Evolutionary conservation across 2,329 filamentous ascomycete species (phyloP).

Genomic region (Trichoderma asperellum): DNA sequence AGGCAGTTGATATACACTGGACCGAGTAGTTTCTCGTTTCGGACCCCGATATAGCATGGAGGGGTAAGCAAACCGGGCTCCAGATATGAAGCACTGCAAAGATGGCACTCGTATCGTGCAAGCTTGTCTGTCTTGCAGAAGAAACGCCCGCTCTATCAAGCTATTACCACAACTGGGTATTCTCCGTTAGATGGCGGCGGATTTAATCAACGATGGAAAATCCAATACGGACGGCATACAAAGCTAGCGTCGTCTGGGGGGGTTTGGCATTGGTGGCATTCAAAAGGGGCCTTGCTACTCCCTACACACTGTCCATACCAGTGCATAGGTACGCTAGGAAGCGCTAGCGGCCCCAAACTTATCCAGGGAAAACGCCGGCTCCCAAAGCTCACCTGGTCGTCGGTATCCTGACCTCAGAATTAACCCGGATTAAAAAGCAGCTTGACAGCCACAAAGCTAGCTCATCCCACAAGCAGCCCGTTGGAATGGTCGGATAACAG

Average conservation of each 20-base stretch:
- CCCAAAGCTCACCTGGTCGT: neutral
- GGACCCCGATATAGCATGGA: neutral
- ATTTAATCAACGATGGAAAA: neutral
- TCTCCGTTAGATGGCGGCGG: neutral
- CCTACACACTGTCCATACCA: neutral
- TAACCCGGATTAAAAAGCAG: slow-evolving; percentile 5
- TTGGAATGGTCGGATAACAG: neutral
- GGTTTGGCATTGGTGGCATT: neutral
- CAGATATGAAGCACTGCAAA: neutral
- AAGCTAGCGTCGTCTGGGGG: neutral
- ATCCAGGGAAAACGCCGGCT: neutral
- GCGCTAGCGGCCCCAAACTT: neutral
- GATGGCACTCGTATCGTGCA: neutral
- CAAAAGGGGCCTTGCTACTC: neutral
- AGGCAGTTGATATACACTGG: neutral
- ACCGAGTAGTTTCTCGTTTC: neutral
- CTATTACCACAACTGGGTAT: neutral
- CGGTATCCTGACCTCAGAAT: neutral
- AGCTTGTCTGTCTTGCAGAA: neutral
- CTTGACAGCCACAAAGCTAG: slow-evolving; percentile 6
- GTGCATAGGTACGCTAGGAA: neutral
- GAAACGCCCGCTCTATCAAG: neutral
- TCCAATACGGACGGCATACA: neutral
- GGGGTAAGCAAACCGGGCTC: neutral
- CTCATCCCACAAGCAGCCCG: neutral